Percentiles rank a stretch among this genome's conserved stretches.
phyloP scores from a whole-genome alignment of 768 basidiomycete species.

The Suillus spraguei region DNA sequence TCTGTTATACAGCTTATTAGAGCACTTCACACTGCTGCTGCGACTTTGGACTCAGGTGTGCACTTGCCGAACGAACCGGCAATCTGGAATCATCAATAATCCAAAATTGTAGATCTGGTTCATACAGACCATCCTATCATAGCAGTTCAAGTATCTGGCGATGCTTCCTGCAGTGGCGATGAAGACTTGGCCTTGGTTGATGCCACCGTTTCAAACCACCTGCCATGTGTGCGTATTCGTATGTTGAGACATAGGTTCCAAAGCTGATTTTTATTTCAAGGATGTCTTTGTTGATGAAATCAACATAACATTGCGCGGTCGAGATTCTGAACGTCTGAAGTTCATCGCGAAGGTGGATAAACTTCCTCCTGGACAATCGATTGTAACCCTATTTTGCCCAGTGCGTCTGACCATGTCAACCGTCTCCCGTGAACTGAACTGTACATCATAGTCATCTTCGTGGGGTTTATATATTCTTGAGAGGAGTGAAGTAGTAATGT shows the following conservation, averaged over 20 bases:
- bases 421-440: conserved; percentile 7
- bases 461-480: conserved; percentile 72
- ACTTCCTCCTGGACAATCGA: conserved; percentile 61
- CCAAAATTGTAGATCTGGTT: conserved; percentile 53
- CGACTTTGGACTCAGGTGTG: conserved; percentile 58
- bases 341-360: conserved; percentile 47
- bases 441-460: conserved; percentile 57
- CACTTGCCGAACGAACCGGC: conserved; percentile 5
- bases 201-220: conserved; percentile 60
- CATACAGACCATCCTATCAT: conserved; percentile 73
- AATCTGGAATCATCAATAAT: conserved; percentile 17
- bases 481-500: conserved; percentile 64
- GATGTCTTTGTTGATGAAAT: conserved; percentile 63
- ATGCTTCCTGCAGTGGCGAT: conserved; percentile 54
- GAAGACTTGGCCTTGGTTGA: conserved; percentile 69
- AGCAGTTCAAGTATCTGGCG: conserved; percentile 47
- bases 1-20: conserved; percentile 56
- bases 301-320: conserved; percentile 58
- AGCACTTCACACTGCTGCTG: conserved; percentile 50
- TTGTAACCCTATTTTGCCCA: conserved; percentile 65
- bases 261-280: conserved; percentile 39
- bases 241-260: conserved; percentile 1
- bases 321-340: conserved; percentile 61
- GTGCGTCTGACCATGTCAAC: conserved; percentile 45
- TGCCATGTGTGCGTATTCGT: conserved; percentile 72